Conservation (phyloP, 2,329 filamentous ascomycete genomes). For the Lachnellula suecica region DNA sequence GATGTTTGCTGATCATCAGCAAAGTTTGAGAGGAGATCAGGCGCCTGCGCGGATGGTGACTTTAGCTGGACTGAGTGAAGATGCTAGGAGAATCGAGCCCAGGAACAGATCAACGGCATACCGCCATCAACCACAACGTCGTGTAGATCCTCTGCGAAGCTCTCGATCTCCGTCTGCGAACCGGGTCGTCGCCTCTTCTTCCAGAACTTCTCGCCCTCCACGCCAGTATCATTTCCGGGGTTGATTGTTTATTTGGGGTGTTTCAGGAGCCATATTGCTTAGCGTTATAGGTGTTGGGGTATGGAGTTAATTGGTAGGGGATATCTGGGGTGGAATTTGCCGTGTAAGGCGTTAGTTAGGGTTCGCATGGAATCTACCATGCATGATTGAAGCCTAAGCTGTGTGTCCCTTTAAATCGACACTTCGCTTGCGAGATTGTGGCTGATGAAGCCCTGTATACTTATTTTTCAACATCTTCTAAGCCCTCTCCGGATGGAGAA, state of each 20-base stretch:
- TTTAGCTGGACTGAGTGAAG: slow-evolving; percentile 13
- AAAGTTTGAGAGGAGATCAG: slow-evolving; percentile 18
- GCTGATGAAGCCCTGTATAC: no score
- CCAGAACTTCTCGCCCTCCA: slow-evolving; percentile 17
- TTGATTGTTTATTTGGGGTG: neutral
- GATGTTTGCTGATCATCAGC: slow-evolving; percentile 33
- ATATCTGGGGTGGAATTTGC: neutral
- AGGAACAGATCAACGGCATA: slow-evolving; percentile 23
- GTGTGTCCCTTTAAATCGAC: neutral
- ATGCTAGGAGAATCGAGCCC: slow-evolving; percentile 13
- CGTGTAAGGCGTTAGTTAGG: neutral
- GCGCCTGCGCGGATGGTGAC: slow-evolving; percentile 16
- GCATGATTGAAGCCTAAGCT: neutral
- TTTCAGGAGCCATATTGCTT: no score
- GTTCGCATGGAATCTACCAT: neutral
- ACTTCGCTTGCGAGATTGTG: neutral
- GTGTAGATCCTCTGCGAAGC: slow-evolving; percentile 22
- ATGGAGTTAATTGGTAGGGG: neutral
- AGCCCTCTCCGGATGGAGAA: no score
- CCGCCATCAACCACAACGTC: slow-evolving; percentile 18
- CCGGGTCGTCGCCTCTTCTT: slow-evolving; percentile 22
- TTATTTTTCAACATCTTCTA: no score
- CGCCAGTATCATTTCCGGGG: slow-evolving; percentile 17
- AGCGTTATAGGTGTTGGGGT: neutral
- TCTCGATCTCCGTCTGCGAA: slow-evolving; percentile 27